These are phyloP conservation scores for Grosmannia clavigera DNA, from an alignment of 2,329 filamentous ascomycete species.

Conservation along the genomic window DNA sequence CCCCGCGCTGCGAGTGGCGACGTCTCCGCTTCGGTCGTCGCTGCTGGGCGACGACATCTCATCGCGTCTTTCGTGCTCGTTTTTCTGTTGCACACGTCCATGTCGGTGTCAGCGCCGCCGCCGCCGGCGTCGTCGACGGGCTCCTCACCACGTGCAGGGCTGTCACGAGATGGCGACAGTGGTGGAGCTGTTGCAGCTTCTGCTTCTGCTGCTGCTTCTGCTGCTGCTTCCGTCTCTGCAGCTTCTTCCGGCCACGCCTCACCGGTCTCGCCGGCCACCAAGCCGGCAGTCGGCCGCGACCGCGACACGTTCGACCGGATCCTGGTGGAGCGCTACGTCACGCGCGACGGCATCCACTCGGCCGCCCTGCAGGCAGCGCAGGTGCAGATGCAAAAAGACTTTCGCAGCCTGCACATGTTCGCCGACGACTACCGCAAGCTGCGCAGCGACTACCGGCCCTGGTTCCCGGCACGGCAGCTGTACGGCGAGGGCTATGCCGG, in stretches of 20 bases:
- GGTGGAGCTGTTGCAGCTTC: too few species aligned
- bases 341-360: conserved; percentile 41
- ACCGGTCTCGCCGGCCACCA: background rate
- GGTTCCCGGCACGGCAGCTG: conserved; percentile 43
- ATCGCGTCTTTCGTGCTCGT: too few species aligned
- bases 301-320: conserved; percentile 43
- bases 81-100: too few species aligned
- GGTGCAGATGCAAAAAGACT: conserved; percentile 35
- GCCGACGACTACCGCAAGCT: conserved; percentile 57
- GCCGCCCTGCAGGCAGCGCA: conserved; percentile 41
- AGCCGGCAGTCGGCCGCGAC: conserved; percentile 20
- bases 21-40: too few species aligned
- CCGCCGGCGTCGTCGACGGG: too few species aligned
- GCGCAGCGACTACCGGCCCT: conserved; percentile 39
- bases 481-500: conserved; percentile 73
- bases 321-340: conserved; percentile 40
- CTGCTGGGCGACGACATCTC: too few species aligned
- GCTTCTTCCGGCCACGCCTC: too few species aligned
- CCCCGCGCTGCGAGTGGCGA: too few species aligned
- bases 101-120: too few species aligned
- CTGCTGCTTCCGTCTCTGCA: too few species aligned
- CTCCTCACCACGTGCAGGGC: too few species aligned
- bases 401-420: conserved; percentile 40
- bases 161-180: too few species aligned
- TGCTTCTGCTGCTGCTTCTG: background rate